A percentile compares a stretch with the other conserved stretches of the same genome.
These are phyloP conservation scores for Penicillium thymicola DNA, from an alignment of 2,329 filamentous ascomycete genomes.

Conservation along the genomic window DNA sequence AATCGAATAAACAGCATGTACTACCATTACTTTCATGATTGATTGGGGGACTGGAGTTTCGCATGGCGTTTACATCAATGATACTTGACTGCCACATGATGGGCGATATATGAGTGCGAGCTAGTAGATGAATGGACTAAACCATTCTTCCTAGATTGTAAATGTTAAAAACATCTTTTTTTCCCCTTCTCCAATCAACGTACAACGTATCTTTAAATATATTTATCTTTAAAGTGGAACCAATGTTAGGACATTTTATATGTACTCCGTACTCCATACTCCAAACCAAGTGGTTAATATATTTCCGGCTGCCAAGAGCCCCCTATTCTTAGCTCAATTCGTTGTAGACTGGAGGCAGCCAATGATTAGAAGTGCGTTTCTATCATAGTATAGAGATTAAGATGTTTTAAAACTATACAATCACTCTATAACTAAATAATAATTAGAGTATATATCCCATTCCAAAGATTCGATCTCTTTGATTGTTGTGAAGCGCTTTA, in stretches of 20 bases:
- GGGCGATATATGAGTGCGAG: neutral
- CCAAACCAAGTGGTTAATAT: slow-evolving; percentile 3
- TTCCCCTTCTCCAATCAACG: no score
- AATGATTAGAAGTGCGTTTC: neutral
- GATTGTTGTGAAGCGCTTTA: slow-evolving; percentile 12
- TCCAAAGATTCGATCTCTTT: neutral
- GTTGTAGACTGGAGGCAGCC: neutral
- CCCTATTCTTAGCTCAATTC: slow-evolving; percentile 14
- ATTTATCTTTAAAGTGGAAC: neutral
- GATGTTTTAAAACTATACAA: neutral
- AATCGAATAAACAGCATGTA: slow-evolving; percentile 16
- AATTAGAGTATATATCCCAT: neutral
- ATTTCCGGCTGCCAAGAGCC: slow-evolving; percentile 16
- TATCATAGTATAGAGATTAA: neutral
- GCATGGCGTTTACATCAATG: slow-evolving; percentile 9
- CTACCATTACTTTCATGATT: slow-evolving; percentile 23
- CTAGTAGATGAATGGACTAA: neutral
- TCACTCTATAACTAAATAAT: neutral
- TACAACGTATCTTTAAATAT: no score
- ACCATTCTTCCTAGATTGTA: neutral
- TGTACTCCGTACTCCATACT: neutral
- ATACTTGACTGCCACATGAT: neutral
- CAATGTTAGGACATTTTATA: neutral
- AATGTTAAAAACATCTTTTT: no score
- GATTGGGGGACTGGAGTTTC: slow-evolving; percentile 23